Conservation (phyloP, 1,284 basidiomycete genomes). For the Austropuccinia psidii region DNA sequence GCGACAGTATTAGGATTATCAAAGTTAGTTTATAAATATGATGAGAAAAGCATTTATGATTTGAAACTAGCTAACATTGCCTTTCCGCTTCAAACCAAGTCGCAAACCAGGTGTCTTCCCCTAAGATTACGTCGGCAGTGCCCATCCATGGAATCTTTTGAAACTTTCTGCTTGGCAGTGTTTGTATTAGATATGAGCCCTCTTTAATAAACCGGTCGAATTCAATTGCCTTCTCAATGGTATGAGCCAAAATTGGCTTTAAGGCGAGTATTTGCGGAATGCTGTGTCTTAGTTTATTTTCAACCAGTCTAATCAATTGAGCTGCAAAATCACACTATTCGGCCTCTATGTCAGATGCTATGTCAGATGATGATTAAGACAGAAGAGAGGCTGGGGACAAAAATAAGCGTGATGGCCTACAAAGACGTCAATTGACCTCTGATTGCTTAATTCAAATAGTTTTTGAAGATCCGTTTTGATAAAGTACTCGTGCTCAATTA, state of each 20-base stretch:
- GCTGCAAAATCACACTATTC: slow-evolving; percentile 67
- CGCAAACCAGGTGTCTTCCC: slow-evolving; percentile 76
- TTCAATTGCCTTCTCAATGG: slow-evolving; percentile 78
- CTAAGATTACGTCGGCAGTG: slow-evolving; percentile 69
- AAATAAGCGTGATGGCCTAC: slow-evolving; percentile 43
- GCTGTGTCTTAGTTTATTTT: slow-evolving; percentile 60
- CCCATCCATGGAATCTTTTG: slow-evolving; percentile 5
- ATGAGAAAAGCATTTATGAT: background rate
- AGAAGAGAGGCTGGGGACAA: slow-evolving; percentile 7
- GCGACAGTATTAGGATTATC: no score
- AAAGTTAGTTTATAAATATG: no score
- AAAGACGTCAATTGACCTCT: slow-evolving; percentile 23
- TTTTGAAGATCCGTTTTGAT: slow-evolving; percentile 10
- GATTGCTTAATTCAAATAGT: slow-evolving; percentile 17
- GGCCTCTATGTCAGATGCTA: slow-evolving; percentile 29
- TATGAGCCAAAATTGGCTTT: slow-evolving; percentile 83
- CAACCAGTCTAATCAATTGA: slow-evolving; percentile 7
- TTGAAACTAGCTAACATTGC: background rate
- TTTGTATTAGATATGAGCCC: slow-evolving; percentile 8
- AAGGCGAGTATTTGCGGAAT: slow-evolving; percentile 67
- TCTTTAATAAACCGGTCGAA: slow-evolving; percentile 69
- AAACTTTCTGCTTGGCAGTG: background rate
- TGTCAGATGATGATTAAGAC: slow-evolving; percentile 17
- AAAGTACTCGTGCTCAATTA: slow-evolving; percentile 41
- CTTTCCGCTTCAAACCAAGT: slow-evolving; percentile 78